phyloP scores from a whole-genome alignment of 805 yeast genomes.

The Zygosaccharomyces rouxii region DNA sequence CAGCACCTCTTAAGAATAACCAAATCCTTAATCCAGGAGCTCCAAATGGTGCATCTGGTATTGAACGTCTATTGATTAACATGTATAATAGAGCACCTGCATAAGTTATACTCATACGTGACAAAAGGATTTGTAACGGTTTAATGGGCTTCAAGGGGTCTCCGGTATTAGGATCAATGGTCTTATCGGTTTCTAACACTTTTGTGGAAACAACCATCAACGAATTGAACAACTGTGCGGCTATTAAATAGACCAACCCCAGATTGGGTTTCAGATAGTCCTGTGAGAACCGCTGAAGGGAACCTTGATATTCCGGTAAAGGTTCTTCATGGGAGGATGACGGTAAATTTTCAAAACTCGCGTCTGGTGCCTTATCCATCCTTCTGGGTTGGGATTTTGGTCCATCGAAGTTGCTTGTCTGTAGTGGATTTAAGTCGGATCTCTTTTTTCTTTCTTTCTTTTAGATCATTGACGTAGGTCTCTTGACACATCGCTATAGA shows the following conservation, averaged over 20 bases:
- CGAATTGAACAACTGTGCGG: conserved; percentile 70
- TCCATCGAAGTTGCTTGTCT: not conserved
- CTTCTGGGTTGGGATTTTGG: not conserved
- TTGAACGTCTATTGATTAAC: conserved; percentile 39
- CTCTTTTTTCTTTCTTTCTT: not conserved
- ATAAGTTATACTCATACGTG: conserved; percentile 72
- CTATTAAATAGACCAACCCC: conserved; percentile 55
- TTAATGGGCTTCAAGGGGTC: conserved; percentile 50
- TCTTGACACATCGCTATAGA: not conserved
- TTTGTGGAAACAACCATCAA: conserved; percentile 74
- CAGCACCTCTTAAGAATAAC: conserved; percentile 57
- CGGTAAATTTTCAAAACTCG: not conserved
- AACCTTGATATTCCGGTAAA: not conserved
- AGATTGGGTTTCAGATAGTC: conserved; percentile 35
- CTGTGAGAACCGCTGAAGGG: conserved; percentile 11
- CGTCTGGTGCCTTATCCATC: conserved; percentile 2
- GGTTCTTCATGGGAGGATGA: not conserved
- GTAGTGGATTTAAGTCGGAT: not conserved
- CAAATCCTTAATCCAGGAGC: conserved; percentile 52
- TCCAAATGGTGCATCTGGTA: conserved; percentile 66
- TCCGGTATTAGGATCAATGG: conserved; percentile 36
- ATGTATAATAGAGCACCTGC: conserved; percentile 54
- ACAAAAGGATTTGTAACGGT: conserved; percentile 73
- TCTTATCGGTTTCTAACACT: conserved; percentile 62
- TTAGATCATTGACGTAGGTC: not conserved